These are phyloP conservation scores for Vanderwaltozyma verrucispora DNA, from an alignment of 805 yeast species.

Conservation along the genomic window DNA sequence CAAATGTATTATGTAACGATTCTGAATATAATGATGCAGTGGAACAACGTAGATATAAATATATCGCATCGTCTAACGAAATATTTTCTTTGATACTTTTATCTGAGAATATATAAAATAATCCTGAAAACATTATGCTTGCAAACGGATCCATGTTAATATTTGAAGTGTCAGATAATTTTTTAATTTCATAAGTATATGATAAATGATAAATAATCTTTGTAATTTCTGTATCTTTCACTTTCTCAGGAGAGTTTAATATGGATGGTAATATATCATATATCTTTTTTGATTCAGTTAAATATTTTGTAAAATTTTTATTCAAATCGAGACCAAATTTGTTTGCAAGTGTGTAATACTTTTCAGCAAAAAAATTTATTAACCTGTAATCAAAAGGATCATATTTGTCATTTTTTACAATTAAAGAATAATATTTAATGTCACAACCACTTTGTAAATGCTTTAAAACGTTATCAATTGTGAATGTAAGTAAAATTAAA, in stretches of 20 bases:
- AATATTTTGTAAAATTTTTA: conserved; percentile 28
- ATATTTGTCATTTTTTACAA: not conserved
- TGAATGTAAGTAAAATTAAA: conserved; percentile 46
- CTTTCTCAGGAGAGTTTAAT: not conserved
- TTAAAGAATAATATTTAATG: not conserved
- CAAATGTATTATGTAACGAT: conserved; percentile 14
- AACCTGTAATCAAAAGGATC: not conserved
- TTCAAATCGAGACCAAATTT: conserved; percentile 55
- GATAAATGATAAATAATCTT: conserved; percentile 32
- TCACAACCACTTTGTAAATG: conserved; percentile 4
- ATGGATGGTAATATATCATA: conserved; percentile 25
- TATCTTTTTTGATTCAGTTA: conserved; percentile 32
- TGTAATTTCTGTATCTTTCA: conserved; percentile 12
- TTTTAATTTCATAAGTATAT: conserved; percentile 26
- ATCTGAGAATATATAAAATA: conserved; percentile 14
- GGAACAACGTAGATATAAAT: conserved; percentile 32
- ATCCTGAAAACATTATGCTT: conserved; percentile 18
- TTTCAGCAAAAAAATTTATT: conserved; percentile 2
- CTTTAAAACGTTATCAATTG: conserved; percentile 14
- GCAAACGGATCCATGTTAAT: conserved; percentile 29
- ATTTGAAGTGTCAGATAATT: conserved; percentile 19
- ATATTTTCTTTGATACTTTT: conserved; percentile 8
- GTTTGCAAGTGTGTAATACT: conserved; percentile 38
- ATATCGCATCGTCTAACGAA: conserved; percentile 24
- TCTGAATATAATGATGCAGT: conserved; percentile 33